Conservation (phyloP, 2,329 filamentous ascomycete genomes). For the Colletotrichum sojae region DNA sequence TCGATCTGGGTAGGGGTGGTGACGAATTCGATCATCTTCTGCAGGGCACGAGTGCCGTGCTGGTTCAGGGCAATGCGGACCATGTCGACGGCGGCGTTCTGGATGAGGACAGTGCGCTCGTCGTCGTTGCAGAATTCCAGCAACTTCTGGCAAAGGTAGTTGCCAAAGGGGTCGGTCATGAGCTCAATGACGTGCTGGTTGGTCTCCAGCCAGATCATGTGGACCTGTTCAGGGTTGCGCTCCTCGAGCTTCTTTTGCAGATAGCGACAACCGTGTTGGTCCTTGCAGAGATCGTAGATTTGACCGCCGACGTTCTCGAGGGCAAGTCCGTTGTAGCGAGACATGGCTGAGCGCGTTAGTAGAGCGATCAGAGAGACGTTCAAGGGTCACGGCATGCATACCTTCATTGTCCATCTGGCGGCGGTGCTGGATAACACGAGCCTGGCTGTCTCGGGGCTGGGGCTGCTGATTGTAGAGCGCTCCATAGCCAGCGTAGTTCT, state of each 20-base stretch:
- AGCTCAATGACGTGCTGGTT: slow-evolving; percentile 95
- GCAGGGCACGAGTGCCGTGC: slow-evolving; percentile 94
- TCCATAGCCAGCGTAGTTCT: slow-evolving; percentile 72
- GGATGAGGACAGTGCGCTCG: slow-evolving; percentile 92
- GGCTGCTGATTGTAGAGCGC: slow-evolving; percentile 64
- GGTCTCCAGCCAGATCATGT: slow-evolving; percentile 95
- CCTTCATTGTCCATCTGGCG: slow-evolving; percentile 82
- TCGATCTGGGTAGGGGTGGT: slow-evolving; percentile 87
- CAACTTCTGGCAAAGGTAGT: slow-evolving; percentile 99
- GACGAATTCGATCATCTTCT: slow-evolving; percentile 99
- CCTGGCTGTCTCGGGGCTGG: slow-evolving; percentile 80
- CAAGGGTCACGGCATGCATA: slow-evolving; percentile 50
- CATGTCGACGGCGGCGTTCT: slow-evolving; percentile 89
- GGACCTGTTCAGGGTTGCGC: slow-evolving; percentile 83
- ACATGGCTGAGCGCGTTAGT: slow-evolving; percentile 69
- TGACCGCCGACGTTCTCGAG: slow-evolving; percentile 86
- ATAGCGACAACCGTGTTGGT: slow-evolving; percentile 97
- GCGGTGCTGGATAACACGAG: slow-evolving; percentile 81
- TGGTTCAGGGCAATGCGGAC: slow-evolving; percentile 96
- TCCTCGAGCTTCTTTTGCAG: slow-evolving; percentile 98
- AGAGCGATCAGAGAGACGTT: background rate
- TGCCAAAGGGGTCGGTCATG: slow-evolving; percentile 99
- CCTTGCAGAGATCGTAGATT: slow-evolving; percentile 93
- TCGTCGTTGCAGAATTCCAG: slow-evolving; percentile 96
- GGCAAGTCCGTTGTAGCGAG: slow-evolving; percentile 86